Conservation (phyloP, 2,329 filamentous ascomycete species). For the Trichoderma citrinoviride region DNA sequence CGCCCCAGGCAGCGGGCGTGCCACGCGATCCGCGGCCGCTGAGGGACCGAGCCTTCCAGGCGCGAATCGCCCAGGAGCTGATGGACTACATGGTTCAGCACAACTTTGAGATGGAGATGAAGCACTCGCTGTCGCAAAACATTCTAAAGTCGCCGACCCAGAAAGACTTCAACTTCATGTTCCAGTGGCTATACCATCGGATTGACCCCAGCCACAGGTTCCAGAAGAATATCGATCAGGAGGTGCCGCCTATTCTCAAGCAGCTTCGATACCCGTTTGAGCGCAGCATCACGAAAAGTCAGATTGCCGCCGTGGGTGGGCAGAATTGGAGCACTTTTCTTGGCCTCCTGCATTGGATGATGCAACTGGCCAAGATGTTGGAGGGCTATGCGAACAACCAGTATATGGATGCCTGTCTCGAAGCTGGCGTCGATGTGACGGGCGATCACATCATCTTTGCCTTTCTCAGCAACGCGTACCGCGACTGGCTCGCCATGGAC, state of each 20-base stretch:
- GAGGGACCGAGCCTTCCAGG: slow-evolving; percentile 75
- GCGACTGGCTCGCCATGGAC: slow-evolving; percentile 90
- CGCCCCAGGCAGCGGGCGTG: slow-evolving; percentile 74
- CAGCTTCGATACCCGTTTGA: slow-evolving; percentile 94
- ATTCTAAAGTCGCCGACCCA: slow-evolving; percentile 92
- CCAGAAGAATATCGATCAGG: slow-evolving; percentile 90
- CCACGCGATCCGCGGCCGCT: slow-evolving; percentile 84
- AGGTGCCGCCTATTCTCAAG: slow-evolving; percentile 88
- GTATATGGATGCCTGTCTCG: slow-evolving; percentile 87
- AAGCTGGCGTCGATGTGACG: slow-evolving; percentile 81
- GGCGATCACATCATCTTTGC: slow-evolving; percentile 93
- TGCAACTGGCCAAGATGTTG: slow-evolving; percentile 94
- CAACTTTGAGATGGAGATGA: slow-evolving; percentile 98
- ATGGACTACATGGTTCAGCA: slow-evolving; percentile 88
- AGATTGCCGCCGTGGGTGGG: slow-evolving; percentile 89
- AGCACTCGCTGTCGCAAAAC: slow-evolving; percentile 86
- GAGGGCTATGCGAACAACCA: slow-evolving; percentile 74
- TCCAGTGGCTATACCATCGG: slow-evolving; percentile 94
- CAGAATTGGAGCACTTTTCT: slow-evolving; percentile 97
- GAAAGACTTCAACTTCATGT: slow-evolving; percentile 97
- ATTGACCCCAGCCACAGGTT: slow-evolving; percentile 94
- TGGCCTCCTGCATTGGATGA: slow-evolving; percentile 96
- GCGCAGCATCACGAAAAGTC: slow-evolving; percentile 92
- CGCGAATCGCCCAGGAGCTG: slow-evolving; percentile 81
- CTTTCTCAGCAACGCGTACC: slow-evolving; percentile 85